These are phyloP conservation scores for Xylariales sp. DNA, from an alignment of 2,329 filamentous ascomycete genomes.

Conservation along the genomic window DNA sequence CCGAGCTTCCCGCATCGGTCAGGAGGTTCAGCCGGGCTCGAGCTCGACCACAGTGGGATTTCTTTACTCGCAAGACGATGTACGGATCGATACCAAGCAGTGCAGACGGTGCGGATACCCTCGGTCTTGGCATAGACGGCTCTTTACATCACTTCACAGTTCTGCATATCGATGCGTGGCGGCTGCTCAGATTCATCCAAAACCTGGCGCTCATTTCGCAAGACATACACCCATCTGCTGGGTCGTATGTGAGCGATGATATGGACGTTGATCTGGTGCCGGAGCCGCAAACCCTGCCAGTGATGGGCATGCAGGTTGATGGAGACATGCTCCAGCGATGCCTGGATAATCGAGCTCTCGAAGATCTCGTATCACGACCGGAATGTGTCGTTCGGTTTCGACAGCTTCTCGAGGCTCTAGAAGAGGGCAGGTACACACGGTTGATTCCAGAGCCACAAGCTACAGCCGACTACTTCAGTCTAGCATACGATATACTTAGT, in stretches of 20 bases:
- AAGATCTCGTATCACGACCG: slow-evolving; percentile 33
- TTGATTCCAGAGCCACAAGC: slow-evolving; percentile 23
- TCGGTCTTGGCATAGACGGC: slow-evolving; percentile 67
- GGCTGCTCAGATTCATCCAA: slow-evolving; percentile 68
- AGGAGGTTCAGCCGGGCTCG: slow-evolving; percentile 49
- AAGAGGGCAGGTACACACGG: slow-evolving; percentile 37
- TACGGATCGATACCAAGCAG: slow-evolving; percentile 41
- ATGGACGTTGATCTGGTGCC: slow-evolving; percentile 16
- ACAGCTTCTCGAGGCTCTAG: slow-evolving; percentile 45
- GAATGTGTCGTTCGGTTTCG: slow-evolving; percentile 36
- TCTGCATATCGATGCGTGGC: slow-evolving; percentile 58
- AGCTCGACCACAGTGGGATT: slow-evolving; percentile 49
- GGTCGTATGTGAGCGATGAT: slow-evolving; percentile 12
- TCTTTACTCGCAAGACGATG: slow-evolving; percentile 26
- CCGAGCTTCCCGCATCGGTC: slow-evolving; percentile 50
- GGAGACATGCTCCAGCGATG: slow-evolving; percentile 60
- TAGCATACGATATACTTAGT: slow-evolving; percentile 51
- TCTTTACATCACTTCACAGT: slow-evolving; percentile 66
- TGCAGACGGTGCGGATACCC: slow-evolving; percentile 43
- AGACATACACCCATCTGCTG: slow-evolving; percentile 45
- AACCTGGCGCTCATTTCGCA: slow-evolving; percentile 53
- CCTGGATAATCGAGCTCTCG: slow-evolving; percentile 40
- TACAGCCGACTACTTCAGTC: slow-evolving; percentile 35
- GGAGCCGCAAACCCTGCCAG: slow-evolving; percentile 37
- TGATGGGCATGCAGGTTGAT: slow-evolving; percentile 57